Base-by-base conservation (phyloP, 768 basidiomycete genomes). In the Kwoniella dendrophila region DNA sequence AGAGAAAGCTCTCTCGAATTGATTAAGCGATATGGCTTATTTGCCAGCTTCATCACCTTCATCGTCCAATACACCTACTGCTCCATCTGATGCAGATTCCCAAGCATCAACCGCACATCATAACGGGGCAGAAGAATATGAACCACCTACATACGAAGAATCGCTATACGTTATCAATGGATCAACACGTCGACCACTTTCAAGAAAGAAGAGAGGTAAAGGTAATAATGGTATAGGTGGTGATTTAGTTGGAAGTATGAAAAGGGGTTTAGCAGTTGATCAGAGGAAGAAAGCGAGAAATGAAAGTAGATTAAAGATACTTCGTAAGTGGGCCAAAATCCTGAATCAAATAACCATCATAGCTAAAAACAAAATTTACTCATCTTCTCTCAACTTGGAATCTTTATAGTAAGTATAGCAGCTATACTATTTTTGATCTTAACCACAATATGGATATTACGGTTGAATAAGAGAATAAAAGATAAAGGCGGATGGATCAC, bases 231-330 rank as follows among this genome's bases (percentile, higher is more conserved):
- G 40, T 22, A 56, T 65, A 8, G 64, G 64, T 4, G 64, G 64
- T 1, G 58, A 60, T 32, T 16, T 65, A 11, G 64, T 65, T 18
- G 47, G 47, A 16, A 65, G 64, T 49, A 65, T 65, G 64, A 65
- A 65, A 29, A 22, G 64, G 40, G 58, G 58, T 6, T 27, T 60
- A 16, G 4, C 24, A 2, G 4, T 24, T 26, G 26, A 40, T 30
- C 22, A 26, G 4, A 7, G 22, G 12, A 7, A 20, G 4, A 22
- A 4, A 20, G 34, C 33, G n/a, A 50, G 49, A 12, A 20, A 30
- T 0, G 49, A 53, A 36, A 43, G 41, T 32, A 45, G 59, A 40
- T 26, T 53, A 7, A 53, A 48, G n/a, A 27, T 56, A 10, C 47
- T 56, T n/a, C 41, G 54, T 41, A 24, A 63, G 54, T 51, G n/a